phyloP scores from a whole-genome alignment of 73 alveolate genomes.

The Loxodes magnus region DNA sequence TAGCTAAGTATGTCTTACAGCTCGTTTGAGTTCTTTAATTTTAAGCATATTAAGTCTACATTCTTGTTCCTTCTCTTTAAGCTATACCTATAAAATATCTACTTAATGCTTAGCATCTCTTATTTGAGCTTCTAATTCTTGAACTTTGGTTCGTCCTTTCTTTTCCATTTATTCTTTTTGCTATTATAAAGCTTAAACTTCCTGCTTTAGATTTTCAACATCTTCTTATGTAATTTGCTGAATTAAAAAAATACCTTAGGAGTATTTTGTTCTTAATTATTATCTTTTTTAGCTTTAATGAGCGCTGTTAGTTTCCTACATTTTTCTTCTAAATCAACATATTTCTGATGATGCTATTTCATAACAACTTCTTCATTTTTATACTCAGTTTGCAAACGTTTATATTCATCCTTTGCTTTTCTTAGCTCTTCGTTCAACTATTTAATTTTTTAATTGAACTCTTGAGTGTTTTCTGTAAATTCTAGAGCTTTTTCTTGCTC shows the following conservation, averaged over 20 bases:
- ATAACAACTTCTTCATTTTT: slow-evolving; percentile 42
- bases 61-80: slow-evolving; percentile 48
- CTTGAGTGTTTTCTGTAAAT: slow-evolving; percentile 6
- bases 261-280: slow-evolving; percentile 13
- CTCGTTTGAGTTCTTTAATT: slow-evolving; percentile 40
- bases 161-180: slow-evolving; percentile 29
- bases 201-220: slow-evolving; percentile 15
- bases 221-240: slow-evolving; percentile 47
- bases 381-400: slow-evolving; percentile 28
- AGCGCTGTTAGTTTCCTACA: slow-evolving; percentile 36
- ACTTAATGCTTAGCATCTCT: slow-evolving; percentile 33
- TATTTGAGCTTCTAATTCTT: slow-evolving; percentile 24
- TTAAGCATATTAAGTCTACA: slow-evolving; percentile 39
- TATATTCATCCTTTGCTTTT: slow-evolving; percentile 34
- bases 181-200: slow-evolving; percentile 32
- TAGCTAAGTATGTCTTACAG: slow-evolving; percentile 11
- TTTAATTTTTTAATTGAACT: slow-evolving; percentile 21
- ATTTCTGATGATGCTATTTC: slow-evolving; percentile 43
- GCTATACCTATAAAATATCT: slow-evolving; percentile 18
- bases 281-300: slow-evolving; percentile 37
- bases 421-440: slow-evolving; percentile 39
- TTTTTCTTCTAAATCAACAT: slow-evolving; percentile 35
- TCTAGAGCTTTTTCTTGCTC: slow-evolving; percentile 14
- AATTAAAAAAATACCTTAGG: too few relatives aligned
- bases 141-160: slow-evolving; percentile 23